A percentile compares a stretch with the other conserved stretches of the same genome.
Conservation (phyloP, 208 protist genomes). For the Leishmania lainsoni region DNA sequence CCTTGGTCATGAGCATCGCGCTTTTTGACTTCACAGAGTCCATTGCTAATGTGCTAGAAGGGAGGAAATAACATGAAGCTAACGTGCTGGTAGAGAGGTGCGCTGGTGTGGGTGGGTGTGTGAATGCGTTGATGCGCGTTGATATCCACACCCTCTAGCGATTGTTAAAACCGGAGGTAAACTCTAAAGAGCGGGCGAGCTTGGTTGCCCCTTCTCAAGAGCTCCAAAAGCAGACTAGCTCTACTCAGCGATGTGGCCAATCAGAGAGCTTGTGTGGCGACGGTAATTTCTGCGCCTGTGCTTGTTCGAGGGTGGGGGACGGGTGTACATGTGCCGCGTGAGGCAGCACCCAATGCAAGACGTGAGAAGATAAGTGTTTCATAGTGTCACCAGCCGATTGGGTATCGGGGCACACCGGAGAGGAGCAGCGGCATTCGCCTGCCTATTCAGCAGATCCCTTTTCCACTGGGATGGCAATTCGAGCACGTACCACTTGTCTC, state of each 20-base stretch:
- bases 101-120: not conserved
- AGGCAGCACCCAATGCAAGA: not conserved
- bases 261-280: not conserved
- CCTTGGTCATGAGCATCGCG: conserved; percentile 82
- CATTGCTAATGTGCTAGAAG: conserved; percentile 25
- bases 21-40: conserved; percentile 61
- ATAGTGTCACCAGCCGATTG: not conserved
- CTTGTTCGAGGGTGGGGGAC: not conserved
- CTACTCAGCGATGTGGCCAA: not conserved
- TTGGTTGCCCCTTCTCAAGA: not conserved
- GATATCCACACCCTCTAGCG: not conserved
- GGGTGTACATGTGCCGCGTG: not conserved
- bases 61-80: not conserved
- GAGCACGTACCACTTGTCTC: not conserved
- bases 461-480: not conserved
- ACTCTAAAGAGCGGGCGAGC: not conserved
- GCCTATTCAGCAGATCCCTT: not conserved
- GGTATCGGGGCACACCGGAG: not conserved
- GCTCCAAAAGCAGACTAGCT: not conserved
- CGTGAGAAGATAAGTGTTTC: too few relatives aligned
- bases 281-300: not conserved
- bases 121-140: not conserved
- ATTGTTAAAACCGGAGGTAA: not conserved
- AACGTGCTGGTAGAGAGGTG: not conserved
- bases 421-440: not conserved